Evolutionary conservation across 1,284 basidiomycete species (phyloP).

Genomic region (Anthracocystis walkeri): DNA sequence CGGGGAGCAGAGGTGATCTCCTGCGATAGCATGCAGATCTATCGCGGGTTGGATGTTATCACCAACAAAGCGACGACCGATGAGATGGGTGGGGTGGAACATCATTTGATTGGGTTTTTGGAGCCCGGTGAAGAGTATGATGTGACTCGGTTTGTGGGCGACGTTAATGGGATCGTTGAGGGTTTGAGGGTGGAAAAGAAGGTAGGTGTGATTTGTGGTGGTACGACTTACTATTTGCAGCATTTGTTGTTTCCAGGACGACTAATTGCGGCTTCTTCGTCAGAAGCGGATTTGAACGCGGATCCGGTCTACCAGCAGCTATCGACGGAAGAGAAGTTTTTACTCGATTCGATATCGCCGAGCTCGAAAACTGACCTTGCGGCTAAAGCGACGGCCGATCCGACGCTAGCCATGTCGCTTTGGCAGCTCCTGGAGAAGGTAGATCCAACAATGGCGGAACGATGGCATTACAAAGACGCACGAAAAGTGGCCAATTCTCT

Average conservation of each 20-base stretch:
- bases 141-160: slow-evolving; percentile 68
- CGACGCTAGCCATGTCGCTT: slow-evolving; percentile 71
- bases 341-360: slow-evolving; percentile 12
- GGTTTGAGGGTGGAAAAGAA: slow-evolving; percentile 61
- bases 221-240: slow-evolving; percentile 97
- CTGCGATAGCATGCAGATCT: slow-evolving; percentile 98
- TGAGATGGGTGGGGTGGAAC: slow-evolving; percentile 84
- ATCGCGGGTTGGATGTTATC: slow-evolving; percentile 90
- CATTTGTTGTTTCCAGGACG: slow-evolving; percentile 76
- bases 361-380: slow-evolving; percentile 20
- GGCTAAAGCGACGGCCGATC: neutral
- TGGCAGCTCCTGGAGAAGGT: slow-evolving; percentile 78
- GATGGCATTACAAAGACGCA: slow-evolving; percentile 96
- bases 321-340: neutral
- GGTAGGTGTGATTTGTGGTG: slow-evolving; percentile 90
- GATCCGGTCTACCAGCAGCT: slow-evolving; percentile 7
- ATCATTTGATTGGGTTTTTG: slow-evolving; percentile 89
- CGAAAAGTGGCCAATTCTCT: slow-evolving; percentile 88
- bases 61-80: slow-evolving; percentile 89
- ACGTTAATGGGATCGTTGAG: slow-evolving; percentile 58
- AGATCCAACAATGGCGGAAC: slow-evolving; percentile 80
- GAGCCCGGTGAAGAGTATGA: slow-evolving; percentile 78
- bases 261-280: slow-evolving; percentile 57
- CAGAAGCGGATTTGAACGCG: slow-evolving; percentile 2
- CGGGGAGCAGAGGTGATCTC: slow-evolving; percentile 78